phyloP scores from a whole-genome alignment of 2,329 filamentous ascomycete species.

The Anisogramma anomala region DNA sequence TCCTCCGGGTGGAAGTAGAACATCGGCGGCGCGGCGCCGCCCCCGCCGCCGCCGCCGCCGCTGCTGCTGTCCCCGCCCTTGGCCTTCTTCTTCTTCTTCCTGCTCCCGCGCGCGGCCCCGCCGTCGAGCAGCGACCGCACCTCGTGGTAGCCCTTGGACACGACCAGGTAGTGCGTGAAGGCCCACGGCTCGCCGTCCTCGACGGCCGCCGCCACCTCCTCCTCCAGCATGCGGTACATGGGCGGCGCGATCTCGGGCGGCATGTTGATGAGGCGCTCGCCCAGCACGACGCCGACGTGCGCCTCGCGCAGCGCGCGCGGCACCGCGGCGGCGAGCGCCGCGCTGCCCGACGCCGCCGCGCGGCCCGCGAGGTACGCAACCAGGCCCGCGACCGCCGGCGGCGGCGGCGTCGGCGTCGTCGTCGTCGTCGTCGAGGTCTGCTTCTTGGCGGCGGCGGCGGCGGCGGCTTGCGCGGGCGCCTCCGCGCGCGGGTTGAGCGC shows the following conservation, averaged over 20 bases:
- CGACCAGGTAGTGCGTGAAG: slow-evolving; percentile 84
- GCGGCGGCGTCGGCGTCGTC: too few species aligned
- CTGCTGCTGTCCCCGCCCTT: slow-evolving; percentile 31
- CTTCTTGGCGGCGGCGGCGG: too few species aligned
- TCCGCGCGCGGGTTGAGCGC: slow-evolving; percentile 70
- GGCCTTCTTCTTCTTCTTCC: slow-evolving; percentile 56
- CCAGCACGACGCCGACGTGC: slow-evolving; percentile 75
- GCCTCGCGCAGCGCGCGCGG: slow-evolving; percentile 45
- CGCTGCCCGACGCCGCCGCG: slow-evolving; percentile 38
- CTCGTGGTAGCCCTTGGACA: slow-evolving; percentile 89
- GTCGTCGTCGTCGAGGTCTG: too few species aligned
- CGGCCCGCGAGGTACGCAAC: slow-evolving; percentile 57
- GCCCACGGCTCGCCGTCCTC: slow-evolving; percentile 85
- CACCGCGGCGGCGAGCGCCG: slow-evolving; percentile 44
- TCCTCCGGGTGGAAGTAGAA: slow-evolving; percentile 97
- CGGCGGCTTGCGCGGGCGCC: too few species aligned
- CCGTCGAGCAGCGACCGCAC: slow-evolving; percentile 69
- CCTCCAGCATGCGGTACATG: slow-evolving; percentile 86
- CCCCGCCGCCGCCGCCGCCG: too few species aligned
- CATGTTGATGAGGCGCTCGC: slow-evolving; percentile 91
- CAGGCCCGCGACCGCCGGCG: slow-evolving; percentile 59
- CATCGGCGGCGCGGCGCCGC: slow-evolving; percentile 31
- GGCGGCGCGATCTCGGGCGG: slow-evolving; percentile 86
- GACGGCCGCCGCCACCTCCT: slow-evolving; percentile 80
- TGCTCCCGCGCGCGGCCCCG: slow-evolving; percentile 50